phyloP scores from a whole-genome alignment of 2,329 filamentous ascomycete genomes.

The Phaeosphaeria sp. region DNA sequence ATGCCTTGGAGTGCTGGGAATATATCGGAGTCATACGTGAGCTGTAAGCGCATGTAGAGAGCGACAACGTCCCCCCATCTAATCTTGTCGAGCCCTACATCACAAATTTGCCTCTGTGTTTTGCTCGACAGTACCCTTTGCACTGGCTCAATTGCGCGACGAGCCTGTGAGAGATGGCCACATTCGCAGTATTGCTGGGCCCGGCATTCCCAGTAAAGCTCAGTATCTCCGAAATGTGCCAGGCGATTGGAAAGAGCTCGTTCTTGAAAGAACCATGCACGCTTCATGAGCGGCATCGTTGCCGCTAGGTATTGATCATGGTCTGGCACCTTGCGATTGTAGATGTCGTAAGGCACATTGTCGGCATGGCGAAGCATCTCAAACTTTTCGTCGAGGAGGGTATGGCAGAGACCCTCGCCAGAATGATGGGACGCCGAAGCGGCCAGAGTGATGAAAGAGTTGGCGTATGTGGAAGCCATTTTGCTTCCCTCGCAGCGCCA shows the following conservation, averaged over 20 bases:
- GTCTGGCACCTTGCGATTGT: background rate
- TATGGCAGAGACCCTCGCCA: background rate
- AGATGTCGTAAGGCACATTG: background rate
- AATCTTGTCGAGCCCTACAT: background rate
- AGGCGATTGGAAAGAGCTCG: conserved; percentile 17
- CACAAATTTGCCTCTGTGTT: background rate
- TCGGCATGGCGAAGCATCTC: background rate
- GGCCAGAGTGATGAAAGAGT: background rate
- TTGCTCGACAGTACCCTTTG: background rate
- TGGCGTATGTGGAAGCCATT: background rate
- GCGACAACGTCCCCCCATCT: background rate
- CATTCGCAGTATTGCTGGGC: background rate
- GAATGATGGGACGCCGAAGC: background rate
- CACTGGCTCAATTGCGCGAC: background rate
- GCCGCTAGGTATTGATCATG: background rate
- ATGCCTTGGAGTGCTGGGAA: background rate
- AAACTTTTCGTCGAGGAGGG: background rate
- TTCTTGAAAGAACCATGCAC: conserved; percentile 23
- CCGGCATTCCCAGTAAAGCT: conserved; percentile 21
- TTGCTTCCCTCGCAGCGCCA: background rate
- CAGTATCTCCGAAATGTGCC: conserved; percentile 12
- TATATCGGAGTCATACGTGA: background rate
- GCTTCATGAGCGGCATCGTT: conserved; percentile 2
- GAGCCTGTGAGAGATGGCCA: background rate
- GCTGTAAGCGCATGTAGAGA: background rate